phyloP scores from a whole-genome alignment of 2,329 filamentous ascomycete genomes.

The Gyromitra esculenta region DNA sequence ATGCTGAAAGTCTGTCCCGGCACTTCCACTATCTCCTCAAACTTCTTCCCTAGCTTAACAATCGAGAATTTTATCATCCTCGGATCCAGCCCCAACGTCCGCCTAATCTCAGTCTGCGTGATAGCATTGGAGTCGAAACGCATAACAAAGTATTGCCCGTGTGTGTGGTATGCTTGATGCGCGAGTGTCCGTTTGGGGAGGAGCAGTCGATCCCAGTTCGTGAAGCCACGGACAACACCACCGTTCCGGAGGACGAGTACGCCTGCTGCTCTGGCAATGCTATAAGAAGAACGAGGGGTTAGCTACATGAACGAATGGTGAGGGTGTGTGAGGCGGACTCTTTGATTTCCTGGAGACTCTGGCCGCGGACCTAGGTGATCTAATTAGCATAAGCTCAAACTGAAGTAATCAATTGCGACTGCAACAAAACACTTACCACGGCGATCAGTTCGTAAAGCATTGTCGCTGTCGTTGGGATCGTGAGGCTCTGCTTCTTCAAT shows the following conservation, averaged over 20 bases:
- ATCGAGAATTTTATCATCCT: slow-evolving; percentile 87
- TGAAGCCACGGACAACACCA: slow-evolving; percentile 89
- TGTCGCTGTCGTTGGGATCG: slow-evolving; percentile 58
- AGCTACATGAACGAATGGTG: slow-evolving; percentile 9
- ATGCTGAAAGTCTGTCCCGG: slow-evolving; percentile 59
- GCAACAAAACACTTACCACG: slow-evolving; percentile 71
- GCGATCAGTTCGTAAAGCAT: slow-evolving; percentile 99
- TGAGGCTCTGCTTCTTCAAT: slow-evolving; percentile 13
- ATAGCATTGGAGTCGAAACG: slow-evolving; percentile 83
- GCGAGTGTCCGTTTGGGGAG: slow-evolving; percentile 81
- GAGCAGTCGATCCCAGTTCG: slow-evolving; percentile 93
- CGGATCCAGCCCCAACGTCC: slow-evolving; percentile 83
- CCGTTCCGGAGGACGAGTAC: slow-evolving; percentile 81
- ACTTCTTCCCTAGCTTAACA: slow-evolving; percentile 80
- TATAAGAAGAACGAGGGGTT: slow-evolving; percentile 60
- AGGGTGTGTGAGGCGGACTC: slow-evolving; percentile 71
- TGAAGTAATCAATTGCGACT: neutral
- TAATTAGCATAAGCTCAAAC: slow-evolving; percentile 5
- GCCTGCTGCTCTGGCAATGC: slow-evolving; percentile 87
- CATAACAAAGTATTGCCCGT: slow-evolving; percentile 97
- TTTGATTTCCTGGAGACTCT: slow-evolving; percentile 89
- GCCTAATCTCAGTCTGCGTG: slow-evolving; percentile 78
- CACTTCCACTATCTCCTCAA: slow-evolving; percentile 70
- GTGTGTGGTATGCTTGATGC: slow-evolving; percentile 82
- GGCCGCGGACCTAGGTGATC: slow-evolving; percentile 79